These are phyloP conservation scores for Sugiyamaella japonica DNA, from an alignment of 1,139 yeast species.

Conservation along the genomic window DNA sequence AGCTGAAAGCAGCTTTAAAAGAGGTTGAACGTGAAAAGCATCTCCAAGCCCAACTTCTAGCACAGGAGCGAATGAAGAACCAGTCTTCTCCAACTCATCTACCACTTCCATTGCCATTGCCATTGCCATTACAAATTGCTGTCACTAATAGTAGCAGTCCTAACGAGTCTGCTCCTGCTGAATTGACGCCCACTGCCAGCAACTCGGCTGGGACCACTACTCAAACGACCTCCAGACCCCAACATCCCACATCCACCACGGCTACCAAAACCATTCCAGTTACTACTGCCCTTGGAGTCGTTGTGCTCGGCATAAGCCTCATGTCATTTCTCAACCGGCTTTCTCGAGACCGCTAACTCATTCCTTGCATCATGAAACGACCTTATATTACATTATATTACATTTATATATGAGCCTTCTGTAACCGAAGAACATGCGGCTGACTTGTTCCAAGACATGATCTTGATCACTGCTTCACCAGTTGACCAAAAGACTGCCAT, in stretches of 20 bases:
- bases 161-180: neutral
- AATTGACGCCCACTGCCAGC: neutral
- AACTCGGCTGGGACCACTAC: neutral
- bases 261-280: slow-evolving; percentile 24
- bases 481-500: no score
- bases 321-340: slow-evolving; percentile 32
- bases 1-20: slow-evolving; percentile 25
- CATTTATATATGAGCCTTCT: no score
- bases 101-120: slow-evolving; percentile 1
- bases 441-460: no score
- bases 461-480: neutral
- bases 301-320: slow-evolving; percentile 32
- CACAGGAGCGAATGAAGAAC: slow-evolving; percentile 8
- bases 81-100: slow-evolving; percentile 8
- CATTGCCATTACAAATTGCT: slow-evolving; percentile 2
- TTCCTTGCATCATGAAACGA: slow-evolving; percentile 7
- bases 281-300: slow-evolving; percentile 33
- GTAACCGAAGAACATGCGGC: no score
- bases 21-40: slow-evolving; percentile 10
- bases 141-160: slow-evolving; percentile 1
- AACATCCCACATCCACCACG: neutral
- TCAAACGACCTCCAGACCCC: neutral
- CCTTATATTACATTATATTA: neutral
- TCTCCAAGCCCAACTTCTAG: slow-evolving; percentile 2
- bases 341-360: slow-evolving; percentile 23